Base-by-base conservation (phyloP, 1,139 yeast species). In the Yamadazyma buinensis region DNA sequence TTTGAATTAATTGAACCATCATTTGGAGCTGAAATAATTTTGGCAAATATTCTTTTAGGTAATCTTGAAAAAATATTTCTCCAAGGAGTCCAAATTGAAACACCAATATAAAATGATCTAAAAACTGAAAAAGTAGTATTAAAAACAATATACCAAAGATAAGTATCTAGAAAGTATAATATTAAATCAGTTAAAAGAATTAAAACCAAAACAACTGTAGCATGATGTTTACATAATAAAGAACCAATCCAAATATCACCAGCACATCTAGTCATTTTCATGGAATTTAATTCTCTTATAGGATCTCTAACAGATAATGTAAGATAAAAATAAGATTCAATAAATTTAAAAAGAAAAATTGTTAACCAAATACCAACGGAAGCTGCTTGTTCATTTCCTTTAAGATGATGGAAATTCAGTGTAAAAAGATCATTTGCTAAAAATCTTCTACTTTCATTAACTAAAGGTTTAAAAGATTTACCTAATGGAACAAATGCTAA, bases 21-120 rank as follows among this genome's bases (percentile, higher is more conserved):
- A 26, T 31, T 29, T 5, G 63, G 48, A 8, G 61, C 52, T 7
- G 61, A 56, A 9, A 73, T 50, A 3, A 74, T 57, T 38, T 73
- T 73, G 8, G 75, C 64, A 32, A 61, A 57, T 10, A 74, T 72
- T 40, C 80, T 52, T 38, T 72, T 71, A 2, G 80, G 80, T 13
- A 75, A 49, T 26, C 77, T 53, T 2, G 75, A 61, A 43, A 71
- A 74, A 32, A 72, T 67, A 41, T 72, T 75, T 46, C 75, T 62
- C 80, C 80, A 74, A 1, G 80, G 80, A 6, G 79, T 72, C 75
- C 77, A 72, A 15, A 74, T 67, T 1, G 79, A 72, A 11, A 71
- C 67, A 1, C 80, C 80, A 36, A 71, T 59, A 35, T 70, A 64
- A 44, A 73, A 68, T 4, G 74, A 67, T 13, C 72, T 54, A 33